Evolutionary conservation across 345 rosid genomes (phyloP), one percentile per base, ranked within the genome.

Genomic region (Aegle marmelos): DNA sequence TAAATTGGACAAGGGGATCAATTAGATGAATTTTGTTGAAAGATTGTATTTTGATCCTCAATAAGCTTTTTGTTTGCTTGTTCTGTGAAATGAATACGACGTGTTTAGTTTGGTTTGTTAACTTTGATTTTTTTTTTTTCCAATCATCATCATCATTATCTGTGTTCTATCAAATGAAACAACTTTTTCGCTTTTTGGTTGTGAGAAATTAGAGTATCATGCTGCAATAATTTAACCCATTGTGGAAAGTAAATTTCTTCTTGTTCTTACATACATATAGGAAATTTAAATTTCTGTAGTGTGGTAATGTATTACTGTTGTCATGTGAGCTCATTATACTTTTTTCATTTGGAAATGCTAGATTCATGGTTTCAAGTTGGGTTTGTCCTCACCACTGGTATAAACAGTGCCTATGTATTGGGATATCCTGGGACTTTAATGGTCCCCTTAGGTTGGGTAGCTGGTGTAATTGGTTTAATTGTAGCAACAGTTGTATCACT

Each of bases 301-400:
- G 64, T n/a, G 24, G 4, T 64, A n/a, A 64, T 34, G 41, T 9
- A 8, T 45, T 30, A 48, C 59, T n/a, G 58, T 64, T 75, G 70
- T 9, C 56, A 50, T 68, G 14, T 77, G 8, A 19, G 34, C 70
- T 81, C 2, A 34, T 45, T n/a, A 48, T 74, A 21, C 9, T 16
- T 63, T 7, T 27, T 65, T 39, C 30, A 3, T 24, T 76, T 79
- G 70, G 50, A 34, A 45, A 79, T 70, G 81, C 71, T 87, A 96
- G 99, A 96, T 85, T 92, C 99, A 80, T 96, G 98, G 98, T 78
- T 89, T 76, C 99, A 94, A 82, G 95, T 87, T 73, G 91, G 93
- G 39, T 92, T 94, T 59, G 90, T 96, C 31, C 86, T 96, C 68
- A 91, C 98, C 19, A 92, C 95, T 0, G 92, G 97, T n/a, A 68